Evolutionary conservation across 2,329 filamentous ascomycete species (phyloP).

Genomic region (Fusarium longipes): DNA sequence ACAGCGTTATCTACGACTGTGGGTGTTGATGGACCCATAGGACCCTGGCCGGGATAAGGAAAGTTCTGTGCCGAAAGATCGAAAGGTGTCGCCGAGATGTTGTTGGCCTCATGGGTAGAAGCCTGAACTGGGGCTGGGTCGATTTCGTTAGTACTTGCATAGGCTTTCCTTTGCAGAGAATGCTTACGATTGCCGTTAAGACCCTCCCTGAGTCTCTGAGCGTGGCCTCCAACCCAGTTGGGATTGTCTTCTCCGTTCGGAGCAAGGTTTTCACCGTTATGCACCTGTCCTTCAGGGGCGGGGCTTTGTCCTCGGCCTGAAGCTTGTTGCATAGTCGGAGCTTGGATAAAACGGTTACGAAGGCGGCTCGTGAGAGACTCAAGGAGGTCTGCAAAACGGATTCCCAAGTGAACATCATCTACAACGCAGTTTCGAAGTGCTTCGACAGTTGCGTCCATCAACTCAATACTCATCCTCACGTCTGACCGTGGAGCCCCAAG

Average conservation of each 20-base stretch:
- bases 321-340: conserved; percentile 59
- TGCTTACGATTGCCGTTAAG: conserved; percentile 54
- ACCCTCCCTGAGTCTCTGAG: conserved; percentile 55
- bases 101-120: conserved; percentile 55
- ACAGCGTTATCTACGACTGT: conserved; percentile 51
- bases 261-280: conserved; percentile 46
- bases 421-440: conserved; percentile 82
- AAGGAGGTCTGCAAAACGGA: conserved; percentile 84
- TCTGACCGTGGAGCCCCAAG: conserved; percentile 83
- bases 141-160: conserved; percentile 20
- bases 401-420: conserved; percentile 87
- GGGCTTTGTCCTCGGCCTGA: conserved; percentile 58
- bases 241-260: conserved; percentile 41
- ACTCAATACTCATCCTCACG: conserved; percentile 77
- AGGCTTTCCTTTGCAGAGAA: background rate
- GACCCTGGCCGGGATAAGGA: conserved; percentile 62
- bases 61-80: conserved; percentile 67
- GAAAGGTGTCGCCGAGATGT: conserved; percentile 73
- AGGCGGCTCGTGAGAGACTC: conserved; percentile 80
- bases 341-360: conserved; percentile 78
- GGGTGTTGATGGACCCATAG: conserved; percentile 64
- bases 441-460: conserved; percentile 80
- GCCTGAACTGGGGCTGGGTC: conserved; percentile 51
- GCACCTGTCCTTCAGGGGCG: conserved; percentile 46
- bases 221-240: conserved; percentile 53